phyloP scores from a whole-genome alignment of 208 protist species.

The Trypanosoma rangeli region DNA sequence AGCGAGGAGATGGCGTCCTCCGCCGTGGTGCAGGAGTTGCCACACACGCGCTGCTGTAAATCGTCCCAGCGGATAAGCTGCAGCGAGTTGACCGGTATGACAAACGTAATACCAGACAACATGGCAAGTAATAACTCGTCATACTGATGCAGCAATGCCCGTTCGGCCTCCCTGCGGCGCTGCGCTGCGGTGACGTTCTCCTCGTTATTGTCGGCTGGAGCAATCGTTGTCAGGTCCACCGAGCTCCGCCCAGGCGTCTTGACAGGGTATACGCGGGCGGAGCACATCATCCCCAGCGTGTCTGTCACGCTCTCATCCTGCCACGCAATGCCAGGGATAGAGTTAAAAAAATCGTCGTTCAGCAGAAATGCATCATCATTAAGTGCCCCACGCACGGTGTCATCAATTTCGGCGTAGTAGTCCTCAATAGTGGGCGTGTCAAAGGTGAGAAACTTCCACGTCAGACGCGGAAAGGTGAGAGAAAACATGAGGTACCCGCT shows the following conservation, averaged over 20 bases:
- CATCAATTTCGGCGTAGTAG: conserved; percentile 84
- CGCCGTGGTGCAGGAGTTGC: conserved; percentile 39
- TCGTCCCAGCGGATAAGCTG: conserved; percentile 79
- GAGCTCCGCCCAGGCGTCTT: not conserved
- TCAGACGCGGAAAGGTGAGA: conserved; percentile 68
- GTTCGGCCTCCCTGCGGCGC: conserved; percentile 48
- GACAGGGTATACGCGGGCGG: not conserved
- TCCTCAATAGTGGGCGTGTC: conserved; percentile 67
- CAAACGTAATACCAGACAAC: conserved; percentile 60
- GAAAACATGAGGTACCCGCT: conserved; percentile 76
- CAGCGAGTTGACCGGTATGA: conserved; percentile 55
- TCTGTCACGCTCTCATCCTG: conserved; percentile 3
- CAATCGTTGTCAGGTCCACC: not conserved
- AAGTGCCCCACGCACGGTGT: conserved; percentile 66
- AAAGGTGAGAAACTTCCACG: conserved; percentile 88
- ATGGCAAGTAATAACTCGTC: conserved; percentile 70
- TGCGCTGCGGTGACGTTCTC: conserved; percentile 29
- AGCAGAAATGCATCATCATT: conserved; percentile 79
- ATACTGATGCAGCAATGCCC: conserved; percentile 81
- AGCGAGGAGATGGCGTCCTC: conserved; percentile 75
- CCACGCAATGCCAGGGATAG: conserved; percentile 34
- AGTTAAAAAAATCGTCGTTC: conserved; percentile 63
- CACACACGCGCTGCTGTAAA: conserved; percentile 80
- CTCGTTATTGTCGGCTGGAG: conserved; percentile 1
- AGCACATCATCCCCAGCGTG: conserved; percentile 4